phyloP scores from a whole-genome alignment of 768 basidiomycete genomes.

The Tremella yokohamensis region DNA sequence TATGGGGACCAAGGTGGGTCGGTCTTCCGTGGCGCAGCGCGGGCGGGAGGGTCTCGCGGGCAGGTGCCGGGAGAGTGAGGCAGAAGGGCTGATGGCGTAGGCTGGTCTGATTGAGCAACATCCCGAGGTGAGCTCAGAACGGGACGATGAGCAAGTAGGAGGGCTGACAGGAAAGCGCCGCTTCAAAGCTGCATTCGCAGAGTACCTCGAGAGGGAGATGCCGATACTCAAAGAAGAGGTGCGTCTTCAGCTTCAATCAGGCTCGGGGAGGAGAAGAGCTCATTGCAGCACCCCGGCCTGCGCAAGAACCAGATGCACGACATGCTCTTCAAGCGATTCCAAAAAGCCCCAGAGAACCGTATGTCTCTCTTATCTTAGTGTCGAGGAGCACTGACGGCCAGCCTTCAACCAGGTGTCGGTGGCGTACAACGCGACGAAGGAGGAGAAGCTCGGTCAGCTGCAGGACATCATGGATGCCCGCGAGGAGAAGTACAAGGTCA shows the following conservation, averaged over 20 bases:
- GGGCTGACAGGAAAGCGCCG: constrained; percentile 63
- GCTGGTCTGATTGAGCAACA: constrained; percentile 83
- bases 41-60: neutral
- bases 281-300: constrained; percentile 72
- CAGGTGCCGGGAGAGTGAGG: neutral
- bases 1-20: constrained; percentile 63
- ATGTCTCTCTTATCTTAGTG: constrained; percentile 46
- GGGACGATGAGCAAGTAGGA: neutral
- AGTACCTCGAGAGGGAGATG: constrained; percentile 80
- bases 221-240: constrained; percentile 74
- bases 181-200: constrained; percentile 90
- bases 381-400: constrained; percentile 5
- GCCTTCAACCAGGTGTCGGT: constrained; percentile 75
- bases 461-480: constrained; percentile 53
- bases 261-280: neutral
- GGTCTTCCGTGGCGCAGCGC: neutral
- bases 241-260: constrained; percentile 26
- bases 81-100: constrained; percentile 10
- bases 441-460: constrained; percentile 74
- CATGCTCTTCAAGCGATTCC: constrained; percentile 86
- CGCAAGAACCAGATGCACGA: constrained; percentile 93
- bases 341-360: constrained; percentile 97
- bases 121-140: constrained; percentile 67
- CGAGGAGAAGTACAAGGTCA: constrained; percentile 44
- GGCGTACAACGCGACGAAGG: constrained; percentile 80